Base-by-base conservation (phyloP, 2,329 filamentous ascomycete genomes). In the Didymella arachidicola region DNA sequence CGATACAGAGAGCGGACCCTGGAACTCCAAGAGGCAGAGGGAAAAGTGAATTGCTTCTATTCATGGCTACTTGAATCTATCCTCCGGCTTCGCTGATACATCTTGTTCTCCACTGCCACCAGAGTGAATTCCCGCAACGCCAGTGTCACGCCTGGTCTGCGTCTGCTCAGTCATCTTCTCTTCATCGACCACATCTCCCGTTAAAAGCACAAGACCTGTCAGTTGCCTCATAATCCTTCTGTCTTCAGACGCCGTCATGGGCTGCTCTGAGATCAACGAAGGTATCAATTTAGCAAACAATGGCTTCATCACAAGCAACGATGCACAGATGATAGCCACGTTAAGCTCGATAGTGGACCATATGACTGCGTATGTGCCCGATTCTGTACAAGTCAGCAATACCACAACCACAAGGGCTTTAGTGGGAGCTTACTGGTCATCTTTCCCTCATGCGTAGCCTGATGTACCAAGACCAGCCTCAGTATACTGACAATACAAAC, bases 251-350 rank as follows among this genome's bases (percentile, higher is more conserved):
- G 63, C 63, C 39, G 67, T 62, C 14, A 61, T 29, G 2, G 61
- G 53, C 22, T 64, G 59, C 22, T 66, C 65, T 4, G 60, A 53
- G 22, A 74, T 57, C 22, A 79, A 52, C 2, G 60, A 60, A 0
- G 79, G 79, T 19, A 76, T 73, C 42, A 75, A 59, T 16, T 67
- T 71, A 7, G 68, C 63, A 51, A 81, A 57, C 8, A 81, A 66
- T 7, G 78, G 79, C 50, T 79, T 80, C 60, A 81, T 72, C 2
- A 79, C 77, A 1, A 80, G 66, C 18, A 81, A 59, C 2, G 76
- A 81, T 11, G 79, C 78, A 63, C 78, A 81, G 4, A 79, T 74
- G 61, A 81, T 79, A 25, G 78, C 78, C 1, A 79, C 70, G 48
- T 81, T 81, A 47, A 77, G 71, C 66, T 82, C 79, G 39, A 78